Conservation (phyloP, 1,284 basidiomycete species). For the Melampsora americana region DNA sequence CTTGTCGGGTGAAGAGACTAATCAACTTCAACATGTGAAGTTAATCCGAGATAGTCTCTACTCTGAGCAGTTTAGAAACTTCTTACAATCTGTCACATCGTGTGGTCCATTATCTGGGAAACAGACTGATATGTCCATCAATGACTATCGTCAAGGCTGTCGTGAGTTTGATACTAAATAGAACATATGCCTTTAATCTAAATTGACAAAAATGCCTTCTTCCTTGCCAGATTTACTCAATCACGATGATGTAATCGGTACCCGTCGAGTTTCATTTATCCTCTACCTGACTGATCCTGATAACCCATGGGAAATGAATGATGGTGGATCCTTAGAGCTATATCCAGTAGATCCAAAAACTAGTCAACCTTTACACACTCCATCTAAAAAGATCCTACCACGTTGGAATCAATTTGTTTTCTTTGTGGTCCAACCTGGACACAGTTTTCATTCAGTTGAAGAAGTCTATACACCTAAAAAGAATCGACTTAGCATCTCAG, state of each 20-base stretch:
- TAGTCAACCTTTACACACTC: slow-evolving; percentile 57
- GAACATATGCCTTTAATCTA: not conserved
- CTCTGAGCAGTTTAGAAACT: slow-evolving; percentile 75
- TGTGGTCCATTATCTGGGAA: slow-evolving; percentile 84
- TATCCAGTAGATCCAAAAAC: slow-evolving; percentile 62
- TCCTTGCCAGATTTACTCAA: slow-evolving; percentile 79
- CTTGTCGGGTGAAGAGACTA: slow-evolving; percentile 71
- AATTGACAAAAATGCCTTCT: not conserved
- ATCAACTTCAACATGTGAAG: slow-evolving; percentile 73
- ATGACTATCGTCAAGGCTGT: slow-evolving; percentile 75
- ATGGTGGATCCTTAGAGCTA: slow-evolving; percentile 92
- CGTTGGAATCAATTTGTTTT: slow-evolving; percentile 97
- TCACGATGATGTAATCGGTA: slow-evolving; percentile 97
- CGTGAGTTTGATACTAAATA: slow-evolving; percentile 28
- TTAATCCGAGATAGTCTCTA: slow-evolving; percentile 87
- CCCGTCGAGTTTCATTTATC: slow-evolving; percentile 91
- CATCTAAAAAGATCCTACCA: slow-evolving; percentile 67
- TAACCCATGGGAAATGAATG: slow-evolving; percentile 52
- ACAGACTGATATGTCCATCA: slow-evolving; percentile 94
- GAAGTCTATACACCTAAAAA: slow-evolving; percentile 78
- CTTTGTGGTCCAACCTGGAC: slow-evolving; percentile 73
- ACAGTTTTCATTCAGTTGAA: slow-evolving; percentile 94
- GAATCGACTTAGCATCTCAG: slow-evolving; percentile 75
- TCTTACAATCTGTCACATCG: slow-evolving; percentile 82
- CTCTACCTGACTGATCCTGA: slow-evolving; percentile 85